phyloP scores from a whole-genome alignment of 805 yeast genomes.

The Candida odintsovae region DNA sequence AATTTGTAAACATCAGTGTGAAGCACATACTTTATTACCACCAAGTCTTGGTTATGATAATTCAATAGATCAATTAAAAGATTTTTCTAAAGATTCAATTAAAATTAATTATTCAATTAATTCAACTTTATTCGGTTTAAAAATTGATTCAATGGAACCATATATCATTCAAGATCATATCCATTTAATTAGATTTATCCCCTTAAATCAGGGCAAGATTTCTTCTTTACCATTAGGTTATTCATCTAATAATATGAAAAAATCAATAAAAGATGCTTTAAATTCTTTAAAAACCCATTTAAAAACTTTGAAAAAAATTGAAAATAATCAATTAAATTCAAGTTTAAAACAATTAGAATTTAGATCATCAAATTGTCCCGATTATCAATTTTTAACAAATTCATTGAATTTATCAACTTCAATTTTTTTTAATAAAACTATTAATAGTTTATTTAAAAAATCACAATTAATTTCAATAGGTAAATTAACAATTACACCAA shows the following conservation, averaged over 20 bases:
- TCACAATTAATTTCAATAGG: no score
- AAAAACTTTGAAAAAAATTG: not conserved
- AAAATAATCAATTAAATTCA: not conserved
- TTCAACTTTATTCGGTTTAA: constrained; percentile 49
- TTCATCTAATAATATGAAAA: not conserved
- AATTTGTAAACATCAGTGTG: constrained; percentile 41
- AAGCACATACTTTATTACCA: constrained; percentile 32
- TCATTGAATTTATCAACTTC: not conserved
- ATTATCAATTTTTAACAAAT: not conserved
- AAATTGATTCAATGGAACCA: constrained; percentile 17
- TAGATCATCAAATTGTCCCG: not conserved
- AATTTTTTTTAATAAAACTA: no score
- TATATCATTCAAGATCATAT: constrained; percentile 30
- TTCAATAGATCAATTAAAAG: constrained; percentile 38
- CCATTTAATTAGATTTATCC: constrained; percentile 33
- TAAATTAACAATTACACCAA: not conserved
- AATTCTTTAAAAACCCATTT: not conserved
- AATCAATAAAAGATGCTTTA: not conserved
- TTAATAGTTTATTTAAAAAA: no score
- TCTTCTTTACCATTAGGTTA: not conserved
- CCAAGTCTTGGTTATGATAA: constrained; percentile 39
- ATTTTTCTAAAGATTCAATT: constrained; percentile 38
- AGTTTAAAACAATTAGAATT: not conserved
- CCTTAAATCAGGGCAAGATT: constrained; percentile 12
- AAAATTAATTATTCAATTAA: constrained; percentile 51